Percentiles rank a stretch among this genome's conserved stretches.
Evolutionary conservation across 2,329 filamentous ascomycete species (phyloP).

Genomic region (Scedosporium minutisporum): DNA sequence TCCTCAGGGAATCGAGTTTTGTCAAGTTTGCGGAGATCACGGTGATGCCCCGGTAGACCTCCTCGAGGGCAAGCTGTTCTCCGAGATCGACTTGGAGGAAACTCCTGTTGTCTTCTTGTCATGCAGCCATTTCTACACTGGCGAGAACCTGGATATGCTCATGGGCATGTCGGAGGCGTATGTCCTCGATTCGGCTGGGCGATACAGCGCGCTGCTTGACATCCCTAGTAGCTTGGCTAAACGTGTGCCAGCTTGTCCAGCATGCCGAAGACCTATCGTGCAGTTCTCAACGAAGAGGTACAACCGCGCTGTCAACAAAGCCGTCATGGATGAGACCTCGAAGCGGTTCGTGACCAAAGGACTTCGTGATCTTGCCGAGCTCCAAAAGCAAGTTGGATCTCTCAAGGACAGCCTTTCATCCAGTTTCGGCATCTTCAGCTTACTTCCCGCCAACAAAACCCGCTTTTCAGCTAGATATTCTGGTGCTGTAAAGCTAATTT

Average conservation of each 20-base stretch:
- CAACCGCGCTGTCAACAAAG: constrained; percentile 47
- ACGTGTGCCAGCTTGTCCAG: constrained; percentile 34
- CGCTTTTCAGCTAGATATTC: neutral
- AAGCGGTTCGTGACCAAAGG: constrained; percentile 44
- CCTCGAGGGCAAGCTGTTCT: constrained; percentile 40
- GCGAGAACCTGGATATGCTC: constrained; percentile 48
- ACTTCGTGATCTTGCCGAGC: constrained; percentile 23
- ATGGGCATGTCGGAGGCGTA: constrained; percentile 45
- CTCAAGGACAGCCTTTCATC: neutral
- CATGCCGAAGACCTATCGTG: constrained; percentile 47
- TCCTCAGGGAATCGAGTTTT: constrained; percentile 35
- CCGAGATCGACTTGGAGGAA: constrained; percentile 44
- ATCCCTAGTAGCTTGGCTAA: constrained; percentile 39
- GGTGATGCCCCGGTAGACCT: constrained; percentile 42
- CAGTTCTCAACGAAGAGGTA: constrained; percentile 43
- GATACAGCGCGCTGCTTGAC: constrained; percentile 18
- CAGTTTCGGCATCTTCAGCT: too few species aligned
- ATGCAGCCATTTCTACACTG: constrained; percentile 54
- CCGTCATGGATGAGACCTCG: constrained; percentile 49
- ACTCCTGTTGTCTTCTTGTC: constrained; percentile 49
- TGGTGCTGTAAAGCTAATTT: neutral
- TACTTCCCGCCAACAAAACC: neutral
- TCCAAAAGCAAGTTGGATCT: neutral
- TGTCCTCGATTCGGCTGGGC: constrained; percentile 22
- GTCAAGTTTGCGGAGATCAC: constrained; percentile 41